Evolutionary conservation across 768 basidiomycete species (phyloP), one percentile per base, ranked within the genome.

Genomic region (Psilocybe subaeruginosa): DNA sequence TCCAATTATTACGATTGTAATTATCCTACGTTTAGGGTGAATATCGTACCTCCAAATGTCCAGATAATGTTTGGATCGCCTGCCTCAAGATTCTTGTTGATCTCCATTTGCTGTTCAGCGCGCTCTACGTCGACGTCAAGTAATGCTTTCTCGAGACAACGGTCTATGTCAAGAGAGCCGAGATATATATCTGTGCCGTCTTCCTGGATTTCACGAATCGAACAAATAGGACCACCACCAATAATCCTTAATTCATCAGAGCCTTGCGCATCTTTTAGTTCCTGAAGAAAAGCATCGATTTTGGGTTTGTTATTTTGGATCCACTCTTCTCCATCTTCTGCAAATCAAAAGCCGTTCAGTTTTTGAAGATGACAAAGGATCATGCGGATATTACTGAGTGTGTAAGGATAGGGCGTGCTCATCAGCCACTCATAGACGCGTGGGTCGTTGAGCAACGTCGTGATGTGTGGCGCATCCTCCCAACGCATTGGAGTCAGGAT

Each of bases 51-150:
- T 64, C 87, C 89, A 46, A 89, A 70, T 12, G 76, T 77, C 85
- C 86, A 90, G 19, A 82, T 67, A 55, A 88, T 85, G 31, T 76
- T 74, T 12, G 82, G 80, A 64, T 89, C 83, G 11, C 85, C 87
- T 6, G 70, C 52, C 4, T 64, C 64, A 55, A 76, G 78, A 2
- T 60, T 67, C 16, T 72, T 65, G 64, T 88, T 89, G 62, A 74
- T 73, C 31, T 72, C 69, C 27, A 70, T 70, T 11, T 74, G 72
- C 55, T 63, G 66, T 39, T 73, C 72, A 68, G 74, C 73, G 61
- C 75, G 75, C 27, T 76, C 76, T n/a, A 64, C 58, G 62, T 84
- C 78, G 27, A 61, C 58, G 3, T 54, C 48, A 47, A 68, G 62
- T 23, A 64, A 41, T 23, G 66, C 67, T 19, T 61, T 62, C 12